phyloP scores from a whole-genome alignment of 2,329 filamentous ascomycete species.

The Leptographium lundbergii region DNA sequence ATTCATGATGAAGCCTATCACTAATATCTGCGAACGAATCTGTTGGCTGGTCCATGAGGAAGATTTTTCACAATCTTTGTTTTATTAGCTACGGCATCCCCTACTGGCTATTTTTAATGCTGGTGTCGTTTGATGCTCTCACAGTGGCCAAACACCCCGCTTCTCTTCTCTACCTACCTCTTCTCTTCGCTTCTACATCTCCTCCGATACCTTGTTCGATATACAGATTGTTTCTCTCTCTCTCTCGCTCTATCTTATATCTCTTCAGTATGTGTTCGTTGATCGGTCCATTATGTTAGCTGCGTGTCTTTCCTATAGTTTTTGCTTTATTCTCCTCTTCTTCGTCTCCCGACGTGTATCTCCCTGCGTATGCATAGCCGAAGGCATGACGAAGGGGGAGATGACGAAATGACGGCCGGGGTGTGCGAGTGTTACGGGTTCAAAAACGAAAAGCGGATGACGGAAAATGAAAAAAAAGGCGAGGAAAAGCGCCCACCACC shows the following conservation, averaged over 20 bases:
- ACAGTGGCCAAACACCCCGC: slow-evolving; percentile 1
- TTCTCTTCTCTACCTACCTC: slow-evolving; percentile 15
- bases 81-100: slow-evolving; percentile 33
- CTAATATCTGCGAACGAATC: slow-evolving; percentile 30
- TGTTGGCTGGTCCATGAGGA: slow-evolving; percentile 41
- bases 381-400: neutral
- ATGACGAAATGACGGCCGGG: neutral
- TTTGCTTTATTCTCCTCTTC: neutral
- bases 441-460: neutral
- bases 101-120: slow-evolving; percentile 24
- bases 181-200: neutral
- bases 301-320: neutral
- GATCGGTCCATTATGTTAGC: neutral
- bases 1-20: slow-evolving; percentile 13
- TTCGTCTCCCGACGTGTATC: neutral
- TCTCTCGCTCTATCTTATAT: neutral
- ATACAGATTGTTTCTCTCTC: slow-evolving; percentile 17
- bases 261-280: neutral
- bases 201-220: slow-evolving; percentile 33
- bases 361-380: neutral
- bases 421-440: neutral
- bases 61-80: slow-evolving; percentile 20
- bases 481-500: neutral
- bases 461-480: neutral
- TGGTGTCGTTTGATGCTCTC: slow-evolving; percentile 12